These are phyloP conservation scores for Wallacemonas sp. DNA, from an alignment of 208 protist genomes.

Conservation along the genomic window DNA sequence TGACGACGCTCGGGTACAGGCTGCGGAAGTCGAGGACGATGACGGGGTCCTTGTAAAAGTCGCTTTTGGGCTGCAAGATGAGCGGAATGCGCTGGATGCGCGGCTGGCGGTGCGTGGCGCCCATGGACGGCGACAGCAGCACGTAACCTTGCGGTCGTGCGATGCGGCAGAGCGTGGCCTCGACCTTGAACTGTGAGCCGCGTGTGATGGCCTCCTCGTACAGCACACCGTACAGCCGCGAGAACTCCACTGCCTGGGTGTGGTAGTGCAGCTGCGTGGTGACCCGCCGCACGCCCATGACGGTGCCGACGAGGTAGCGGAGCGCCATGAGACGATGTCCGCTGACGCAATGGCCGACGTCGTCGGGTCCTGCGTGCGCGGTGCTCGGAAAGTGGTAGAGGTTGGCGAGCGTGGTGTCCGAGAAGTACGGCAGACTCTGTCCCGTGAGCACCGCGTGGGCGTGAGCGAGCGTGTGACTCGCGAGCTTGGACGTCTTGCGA, in stretches of 20 bases:
- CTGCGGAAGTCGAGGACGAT: constrained; percentile 99
- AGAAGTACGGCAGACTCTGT: constrained; percentile 62
- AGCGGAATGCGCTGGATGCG: constrained; percentile 81
- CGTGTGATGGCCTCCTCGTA: constrained; percentile 72
- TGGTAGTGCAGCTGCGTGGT: constrained; percentile 62
- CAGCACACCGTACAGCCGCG: constrained; percentile 82
- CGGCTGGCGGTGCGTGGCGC: constrained; percentile 65
- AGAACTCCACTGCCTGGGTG: constrained; percentile 57
- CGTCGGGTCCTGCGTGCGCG: not conserved
- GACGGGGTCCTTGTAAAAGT: constrained; percentile 91
- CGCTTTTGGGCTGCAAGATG: constrained; percentile 72
- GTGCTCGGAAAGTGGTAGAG: constrained; percentile 33
- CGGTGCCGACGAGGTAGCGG: constrained; percentile 47
- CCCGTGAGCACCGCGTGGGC: constrained; percentile 55
- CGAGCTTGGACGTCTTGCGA: constrained; percentile 53
- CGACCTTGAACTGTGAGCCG: constrained; percentile 86
- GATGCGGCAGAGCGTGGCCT: constrained; percentile 80
- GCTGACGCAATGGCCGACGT: not conserved
- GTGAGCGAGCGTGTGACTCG: constrained; percentile 63
- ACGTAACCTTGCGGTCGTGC: constrained; percentile 65
- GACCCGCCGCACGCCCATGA: constrained; percentile 54
- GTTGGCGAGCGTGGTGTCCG: constrained; percentile 43
- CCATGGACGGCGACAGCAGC: constrained; percentile 58
- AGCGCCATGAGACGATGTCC: constrained; percentile 38
- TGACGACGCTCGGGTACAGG: constrained; percentile 99